A percentile compares a stretch with the other conserved stretches of the same genome.
phyloP scores from a whole-genome alignment of 306 rosid species.

The cucumber (Cucumis sativus) region Cucumber_9930_V3 NC_026660.2:30913001-30913500 shows the following conservation, averaged over 20 bases:
- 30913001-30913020: constrained; percentile 70
- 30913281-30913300: background rate
- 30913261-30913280: background rate
- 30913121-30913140: constrained; percentile 53
- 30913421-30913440: background rate
- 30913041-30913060: constrained; percentile 85
- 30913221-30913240: background rate
- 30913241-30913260: background rate
- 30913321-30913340: background rate
- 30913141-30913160: constrained; percentile 70
- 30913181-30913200: background rate
- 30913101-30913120: constrained; percentile 26
- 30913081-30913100: constrained; percentile 33
- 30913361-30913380: background rate
- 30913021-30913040: constrained; percentile 70
- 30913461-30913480: background rate
- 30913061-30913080: constrained; percentile 96
- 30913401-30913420: background rate
- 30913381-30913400: background rate
- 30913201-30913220: background rate
- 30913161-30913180: constrained; percentile 96
- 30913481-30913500: background rate
- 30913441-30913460: background rate
- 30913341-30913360: background rate
- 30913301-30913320: background rate